Evolutionary conservation across 768 basidiomycete genomes (phyloP), one percentile per base, ranked within the genome.

Genomic region (Termitomyces sp.): DNA sequence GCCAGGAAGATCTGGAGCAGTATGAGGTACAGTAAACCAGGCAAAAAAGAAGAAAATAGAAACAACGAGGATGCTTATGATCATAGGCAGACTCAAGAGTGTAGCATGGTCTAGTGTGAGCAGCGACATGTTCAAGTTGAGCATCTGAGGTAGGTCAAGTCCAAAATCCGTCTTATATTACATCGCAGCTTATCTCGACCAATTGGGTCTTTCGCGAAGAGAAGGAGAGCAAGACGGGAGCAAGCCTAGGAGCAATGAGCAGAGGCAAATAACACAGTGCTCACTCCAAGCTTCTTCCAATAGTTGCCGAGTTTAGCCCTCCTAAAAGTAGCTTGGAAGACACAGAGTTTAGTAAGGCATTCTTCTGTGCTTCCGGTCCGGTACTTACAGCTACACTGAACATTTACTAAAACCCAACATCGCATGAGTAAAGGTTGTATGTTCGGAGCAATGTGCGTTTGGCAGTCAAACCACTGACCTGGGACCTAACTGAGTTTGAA

Each of bases 1-100:
- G 7, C 62, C 62, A 22, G 62, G 62, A 34, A 63, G 60, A 22
- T 63, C 56, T 6, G 60, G 62, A 24, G 44, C 50, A 12, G 20
- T 56, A 16, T 42, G 9, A 34, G 62, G 62, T 5, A 32, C 18
- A 14, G 59, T 37, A 5, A 42, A 57, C 62, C 62, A 61, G 5
- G 37, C 43, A 39, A 63, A 12, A n/a, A 57, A 34, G 22, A 42
- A 7, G 10, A 57, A 30, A 13, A 52, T 22, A 30, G 34, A 16
- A 37, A 58, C 10, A 16, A 34, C 24, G 18, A 51, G 20, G 13
- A 53, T 18, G 10, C 50, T 47, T 12, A 52, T 27, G 10, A 45
- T 22, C 3, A 49, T 4, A 13, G 56, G 40, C 0, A 49, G 52
- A 26, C 49, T 45, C 3, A 57, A 13, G 20, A 51, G 12, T 44